Evolutionary conservation across 768 basidiomycete species (phyloP).

Genomic region (Lactarius quietus): DNA sequence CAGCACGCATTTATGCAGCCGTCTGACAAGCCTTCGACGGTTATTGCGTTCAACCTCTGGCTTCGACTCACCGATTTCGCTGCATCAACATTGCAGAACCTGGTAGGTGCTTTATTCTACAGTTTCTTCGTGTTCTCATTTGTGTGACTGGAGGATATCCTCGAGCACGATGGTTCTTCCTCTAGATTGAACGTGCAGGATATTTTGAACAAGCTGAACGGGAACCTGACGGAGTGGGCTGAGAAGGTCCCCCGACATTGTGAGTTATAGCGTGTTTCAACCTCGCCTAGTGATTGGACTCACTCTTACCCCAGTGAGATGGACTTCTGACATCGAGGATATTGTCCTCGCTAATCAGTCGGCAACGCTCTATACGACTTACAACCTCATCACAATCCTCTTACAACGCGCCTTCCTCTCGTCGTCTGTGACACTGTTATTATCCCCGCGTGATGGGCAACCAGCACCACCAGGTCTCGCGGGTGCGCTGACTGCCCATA

Average conservation of each 20-base stretch:
- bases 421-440: slow-evolving; percentile 11
- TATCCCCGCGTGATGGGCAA: slow-evolving; percentile 2
- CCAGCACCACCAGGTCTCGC: neutral
- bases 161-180: slow-evolving; percentile 9
- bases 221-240: slow-evolving; percentile 39
- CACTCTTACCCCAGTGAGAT: slow-evolving; percentile 32
- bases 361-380: slow-evolving; percentile 41
- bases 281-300: neutral
- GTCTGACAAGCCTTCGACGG: slow-evolving; percentile 37
- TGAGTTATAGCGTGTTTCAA: slow-evolving; percentile 22
- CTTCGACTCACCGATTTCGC: slow-evolving; percentile 46
- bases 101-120: slow-evolving; percentile 34
- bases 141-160: slow-evolving; percentile 3
- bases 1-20: slow-evolving; percentile 47
- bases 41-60: slow-evolving; percentile 41
- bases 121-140: neutral
- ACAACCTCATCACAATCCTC: slow-evolving; percentile 64
- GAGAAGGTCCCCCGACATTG: slow-evolving; percentile 32
- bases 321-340: slow-evolving; percentile 44
- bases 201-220: slow-evolving; percentile 44
- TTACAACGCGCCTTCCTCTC: slow-evolving; percentile 80
- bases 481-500: slow-evolving; percentile 19
- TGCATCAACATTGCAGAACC: slow-evolving; percentile 42
- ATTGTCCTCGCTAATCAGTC: slow-evolving; percentile 41
- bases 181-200: slow-evolving; percentile 29